Evolutionary conservation across 2,329 filamentous ascomycete species (phyloP), one percentile per base, ranked within the genome.

Genomic region (Dactylellina sp.): DNA sequence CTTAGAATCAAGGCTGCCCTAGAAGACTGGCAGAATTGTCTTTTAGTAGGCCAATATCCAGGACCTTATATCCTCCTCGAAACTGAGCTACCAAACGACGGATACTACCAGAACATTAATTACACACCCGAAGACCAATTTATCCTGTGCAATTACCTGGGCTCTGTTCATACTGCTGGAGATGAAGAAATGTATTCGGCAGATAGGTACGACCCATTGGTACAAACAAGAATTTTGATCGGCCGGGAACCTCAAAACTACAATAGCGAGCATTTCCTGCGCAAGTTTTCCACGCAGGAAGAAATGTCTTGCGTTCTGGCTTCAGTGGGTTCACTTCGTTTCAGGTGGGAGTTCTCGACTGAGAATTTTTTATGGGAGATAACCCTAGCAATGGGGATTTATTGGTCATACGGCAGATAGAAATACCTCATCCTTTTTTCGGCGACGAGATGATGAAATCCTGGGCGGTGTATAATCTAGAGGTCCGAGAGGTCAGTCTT

Each of bases 11-110:
- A 52, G 16, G 62, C 62, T 2, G 62, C 62, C 1, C 25, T 66
- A n/a, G 62, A 66, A 35, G 16, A 59, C 9, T 66, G 62, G 62
- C 52, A 66, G 22, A 57, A 66, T 16, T 66, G 62, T 42, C 7
- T 66, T 0, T 9, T 66, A 20, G 47, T 57, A 11, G 62, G 62
- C 1, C 52, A 52, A 7, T 57, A 57, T 14, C 62, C 63, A 22
- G 53, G 63, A 7, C 62, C 63, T n/a, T 68, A 68, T 24, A 35
- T 60, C 7, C 55, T 68, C 9, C 25, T 68, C 5, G 28, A 66
- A 47, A 66, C 62, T 7, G 62, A 60, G 12, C 11, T 18, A 16
- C 46, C 53, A 39, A 60, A 68, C 16, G 63, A 68, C 16, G 25
- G 11, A 22, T 59, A 53, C 20, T 60, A 44, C 20, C 37, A 35